phyloP scores from a whole-genome alignment of 1,284 basidiomycete species.

The Termitomyces sp. region DNA sequence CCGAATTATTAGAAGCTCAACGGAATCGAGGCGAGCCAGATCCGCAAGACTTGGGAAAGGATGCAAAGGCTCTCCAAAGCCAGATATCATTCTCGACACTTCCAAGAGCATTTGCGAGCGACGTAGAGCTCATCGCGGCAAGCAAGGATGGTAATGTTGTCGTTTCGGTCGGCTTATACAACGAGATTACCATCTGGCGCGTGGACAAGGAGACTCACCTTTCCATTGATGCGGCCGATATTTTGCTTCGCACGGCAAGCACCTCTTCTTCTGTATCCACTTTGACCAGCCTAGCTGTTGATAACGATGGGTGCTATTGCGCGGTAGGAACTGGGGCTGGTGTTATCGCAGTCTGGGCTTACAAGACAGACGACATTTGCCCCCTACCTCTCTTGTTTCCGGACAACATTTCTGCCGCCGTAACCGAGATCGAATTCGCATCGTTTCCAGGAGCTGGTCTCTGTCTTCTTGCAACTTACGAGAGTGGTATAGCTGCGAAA shows the following conservation, averaged over 20 bases:
- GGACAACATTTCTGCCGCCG: constrained; percentile 41
- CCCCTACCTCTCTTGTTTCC: constrained; percentile 40
- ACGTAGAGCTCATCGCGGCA: constrained; percentile 76
- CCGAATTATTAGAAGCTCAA: constrained; percentile 87
- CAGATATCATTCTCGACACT: constrained; percentile 62
- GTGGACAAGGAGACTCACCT: constrained; percentile 36
- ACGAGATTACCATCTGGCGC: constrained; percentile 70
- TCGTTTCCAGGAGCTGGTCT: constrained; percentile 22
- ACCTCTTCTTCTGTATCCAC: constrained; percentile 42
- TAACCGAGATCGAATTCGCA: constrained; percentile 48
- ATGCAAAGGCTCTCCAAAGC: constrained; percentile 37
- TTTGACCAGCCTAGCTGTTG: constrained; percentile 56
- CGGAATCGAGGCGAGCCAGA: constrained; percentile 51
- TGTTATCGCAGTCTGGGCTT: constrained; percentile 49
- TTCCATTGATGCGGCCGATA: constrained; percentile 46
- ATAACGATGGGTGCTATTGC: constrained; percentile 49
- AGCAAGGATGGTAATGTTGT: constrained; percentile 62
- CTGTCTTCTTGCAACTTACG: constrained; percentile 49
- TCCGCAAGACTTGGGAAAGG: constrained; percentile 25
- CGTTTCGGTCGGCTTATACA: constrained; percentile 72
- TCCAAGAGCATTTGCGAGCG: constrained; percentile 71
- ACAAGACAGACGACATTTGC: constrained; percentile 36
- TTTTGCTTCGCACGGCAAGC: constrained; percentile 43
- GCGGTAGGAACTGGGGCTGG: constrained; percentile 66
- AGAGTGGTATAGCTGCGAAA: constrained; percentile 50